phyloP scores from a whole-genome alignment of 768 basidiomycete genomes.

The Hypsizygus marmoreus region DNA sequence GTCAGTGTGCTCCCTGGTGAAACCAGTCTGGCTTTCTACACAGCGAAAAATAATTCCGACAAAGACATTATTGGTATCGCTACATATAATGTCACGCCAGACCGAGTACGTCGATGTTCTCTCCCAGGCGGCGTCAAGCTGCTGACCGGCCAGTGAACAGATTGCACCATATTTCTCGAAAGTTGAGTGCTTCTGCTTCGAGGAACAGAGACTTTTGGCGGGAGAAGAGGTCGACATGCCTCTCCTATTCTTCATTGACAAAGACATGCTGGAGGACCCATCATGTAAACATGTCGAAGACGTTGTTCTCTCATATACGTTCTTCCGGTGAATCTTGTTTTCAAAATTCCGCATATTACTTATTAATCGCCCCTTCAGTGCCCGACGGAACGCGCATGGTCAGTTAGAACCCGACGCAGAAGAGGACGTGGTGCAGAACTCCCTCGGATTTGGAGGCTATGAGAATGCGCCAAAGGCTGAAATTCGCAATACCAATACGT shows the following conservation, averaged over 20 bases:
- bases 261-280: constrained; percentile 94
- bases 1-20: constrained; percentile 94
- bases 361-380: constrained; percentile 47
- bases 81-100: constrained; percentile 99
- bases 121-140: neutral
- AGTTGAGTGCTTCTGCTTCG: constrained; percentile 99
- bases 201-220: constrained; percentile 93
- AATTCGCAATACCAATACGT: constrained; percentile 16
- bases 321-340: constrained; percentile 74
- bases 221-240: constrained; percentile 99
- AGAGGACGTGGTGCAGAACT: constrained; percentile 76
- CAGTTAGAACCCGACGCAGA: constrained; percentile 90
- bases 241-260: constrained; percentile 97
- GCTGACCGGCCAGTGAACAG: constrained; percentile 38
- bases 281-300: constrained; percentile 85
- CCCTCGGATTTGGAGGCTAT: constrained; percentile 73
- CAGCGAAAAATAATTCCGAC: constrained; percentile 80
- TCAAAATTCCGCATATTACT: neutral
- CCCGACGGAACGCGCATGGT: constrained; percentile 80
- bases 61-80: constrained; percentile 97
- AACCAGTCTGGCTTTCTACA: constrained; percentile 95
- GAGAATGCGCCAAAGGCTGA: constrained; percentile 51
- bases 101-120: constrained; percentile 62
- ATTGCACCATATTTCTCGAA: constrained; percentile 99
- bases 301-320: constrained; percentile 94